Base-by-base conservation (phyloP, 805 yeast species). In the Yamadazyma laniorum region DNA sequence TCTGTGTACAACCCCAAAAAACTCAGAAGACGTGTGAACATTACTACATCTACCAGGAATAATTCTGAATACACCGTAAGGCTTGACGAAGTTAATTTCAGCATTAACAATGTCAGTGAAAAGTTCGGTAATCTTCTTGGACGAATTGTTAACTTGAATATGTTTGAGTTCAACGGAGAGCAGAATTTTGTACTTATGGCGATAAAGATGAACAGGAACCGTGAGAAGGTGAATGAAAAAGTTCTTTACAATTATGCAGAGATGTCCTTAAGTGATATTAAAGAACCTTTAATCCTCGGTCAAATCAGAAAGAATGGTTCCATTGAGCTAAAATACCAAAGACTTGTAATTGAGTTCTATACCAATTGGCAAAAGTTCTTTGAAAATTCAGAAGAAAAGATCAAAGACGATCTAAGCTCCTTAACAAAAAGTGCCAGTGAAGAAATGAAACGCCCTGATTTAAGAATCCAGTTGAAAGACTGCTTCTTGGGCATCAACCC, bases 401-500 rank as follows among this genome's bases (percentile, higher is more conserved):
- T 21, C 9, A 21, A 21, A 9, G 23, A 25, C 30, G n/a, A 25
- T 18, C 14, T 30, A 21, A 35, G 22, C 18, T 5, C 17, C 8
- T 9, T 28, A 6, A 25, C 12, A 32, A 17, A n/a, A 11, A 19
- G 8, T 18, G 9, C 23, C 6, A 21, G 9, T 6, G 23, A 21
- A 21, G 23, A 21, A 21, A 7, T 21, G 26, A 28, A 26, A 13
- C 43, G 47, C 17, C 43, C 54, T 8, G 70, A 66, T 29, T 37
- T 65, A 16, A 50, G 65, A 27, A 40, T 72, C 19, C 51, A 60
- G 1, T 52, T 78, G 17, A 53, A 71, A 9, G 84, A 84, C 42
- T 74, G 82, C 41, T 66, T 77, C 0, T 43, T 87, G 23, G 85
- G 85, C 0, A 52, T 87, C 18, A 72, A 67, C 18, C 95, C 96